Base-by-base conservation (phyloP, 2,329 filamentous ascomycete species). In the Huntiella decipiens region DNA sequence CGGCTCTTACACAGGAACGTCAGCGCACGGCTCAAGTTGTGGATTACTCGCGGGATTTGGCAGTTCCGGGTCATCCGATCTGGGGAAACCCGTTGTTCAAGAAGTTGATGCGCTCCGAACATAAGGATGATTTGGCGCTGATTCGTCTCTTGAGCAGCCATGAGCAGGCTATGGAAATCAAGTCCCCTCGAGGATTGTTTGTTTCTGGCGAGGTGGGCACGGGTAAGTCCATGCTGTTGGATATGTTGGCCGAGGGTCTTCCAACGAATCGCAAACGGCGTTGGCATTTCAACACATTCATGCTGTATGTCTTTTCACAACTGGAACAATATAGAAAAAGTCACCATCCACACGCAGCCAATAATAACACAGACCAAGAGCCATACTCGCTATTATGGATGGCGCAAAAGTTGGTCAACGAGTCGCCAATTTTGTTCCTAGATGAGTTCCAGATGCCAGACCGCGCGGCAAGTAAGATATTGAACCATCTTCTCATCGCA, bases 231-330 rank as follows among this genome's bases (percentile, higher is more conserved):
- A 86, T 91, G 80, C 69, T 91, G n/a, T 68, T 87, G 11, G 82
- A 88, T 55, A 63, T 91, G 0, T 73, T 91, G n/a, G 80, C 81
- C 11, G 78, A 85, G 44, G 80, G 79, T 43, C 61, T 91, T 3
- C 83, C 83, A 1, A 85, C 75, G 12, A 64, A 68, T 38, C 77
- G 76, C 55, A 88, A 88, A 63, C 67, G 71, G 53, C 66, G 82
- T 50, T 86, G 79, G 76, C 83, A 88, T 56, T 91, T 86, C 61
- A 85, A 84, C 57, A 85, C 80, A 0, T 91, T 91, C 54, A 91
- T 91, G 80, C 65, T 88, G 6, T 77, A 87, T 52, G 77, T 74
- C 0, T 68, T 87, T 40, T 78, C 81, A 1, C 76, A 77, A 43
- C 65, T 91, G 1, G 83, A 88, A 54, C 63, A 68, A 10, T 68